These are phyloP conservation scores for Crucibulum cyathiforme DNA, from an alignment of 1,284 basidiomycete genomes.

Conservation along the genomic window DNA sequence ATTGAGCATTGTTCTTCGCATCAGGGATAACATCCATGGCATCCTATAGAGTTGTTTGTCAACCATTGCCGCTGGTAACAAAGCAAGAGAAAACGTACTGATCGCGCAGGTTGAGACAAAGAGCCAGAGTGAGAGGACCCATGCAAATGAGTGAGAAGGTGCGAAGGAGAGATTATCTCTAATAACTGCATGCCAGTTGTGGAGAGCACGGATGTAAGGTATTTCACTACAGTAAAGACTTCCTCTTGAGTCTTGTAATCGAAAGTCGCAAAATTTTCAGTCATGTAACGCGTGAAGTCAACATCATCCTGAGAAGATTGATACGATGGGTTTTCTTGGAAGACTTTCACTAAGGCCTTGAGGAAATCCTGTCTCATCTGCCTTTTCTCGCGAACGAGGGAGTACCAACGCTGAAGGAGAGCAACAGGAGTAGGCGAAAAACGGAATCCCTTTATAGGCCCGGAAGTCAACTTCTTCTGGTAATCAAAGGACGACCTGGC, in stretches of 20 bases:
- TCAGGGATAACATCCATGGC: conserved; percentile 9
- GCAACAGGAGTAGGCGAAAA: conserved; percentile 68
- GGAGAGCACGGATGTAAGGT: conserved; percentile 82
- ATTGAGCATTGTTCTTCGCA: conserved; percentile 2
- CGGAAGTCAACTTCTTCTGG: conserved; percentile 65
- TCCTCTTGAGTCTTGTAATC: conserved; percentile 97
- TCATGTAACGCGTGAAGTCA: conserved; percentile 88
- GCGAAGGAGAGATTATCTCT: conserved; percentile 69
- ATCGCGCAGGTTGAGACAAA: not conserved
- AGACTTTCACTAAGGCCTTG: conserved; percentile 79
- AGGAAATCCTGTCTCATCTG: conserved; percentile 85
- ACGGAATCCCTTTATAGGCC: conserved; percentile 66
- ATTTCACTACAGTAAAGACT: conserved; percentile 83
- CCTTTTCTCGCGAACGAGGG: conserved; percentile 90
- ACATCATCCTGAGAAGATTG: conserved; percentile 71
- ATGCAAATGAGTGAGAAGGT: conserved; percentile 69
- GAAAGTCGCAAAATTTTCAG: conserved; percentile 90
- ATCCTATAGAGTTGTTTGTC: conserved; percentile 1
- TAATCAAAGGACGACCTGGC: conserved; percentile 85
- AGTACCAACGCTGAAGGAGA: conserved; percentile 89
- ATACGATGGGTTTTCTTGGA: conserved; percentile 65
- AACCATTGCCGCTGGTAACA: not conserved
- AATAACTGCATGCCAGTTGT: conserved; percentile 85
- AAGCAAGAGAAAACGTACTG: conserved; percentile 3
- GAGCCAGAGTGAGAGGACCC: conserved; percentile 24